phyloP scores from a whole-genome alignment of 2,329 filamentous ascomycete genomes.

The Botryotinia convoluta region DNA sequence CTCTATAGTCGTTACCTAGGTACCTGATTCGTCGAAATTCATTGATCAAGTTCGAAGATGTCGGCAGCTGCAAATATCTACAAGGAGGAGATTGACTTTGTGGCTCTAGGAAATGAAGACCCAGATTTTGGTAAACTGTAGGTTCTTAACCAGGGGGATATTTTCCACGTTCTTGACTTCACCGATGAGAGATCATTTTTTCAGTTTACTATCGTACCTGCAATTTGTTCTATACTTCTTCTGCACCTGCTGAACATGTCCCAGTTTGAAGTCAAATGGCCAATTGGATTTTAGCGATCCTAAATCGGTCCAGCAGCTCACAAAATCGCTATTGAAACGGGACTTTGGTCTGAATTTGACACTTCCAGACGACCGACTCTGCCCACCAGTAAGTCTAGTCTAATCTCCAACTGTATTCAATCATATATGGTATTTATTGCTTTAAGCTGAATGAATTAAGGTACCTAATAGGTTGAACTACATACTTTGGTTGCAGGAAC shows the following conservation, averaged over 20 bases:
- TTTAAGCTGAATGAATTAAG: constrained; percentile 35
- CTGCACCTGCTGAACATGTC: constrained; percentile 18
- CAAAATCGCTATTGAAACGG: constrained; percentile 69
- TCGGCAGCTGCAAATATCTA: constrained; percentile 46
- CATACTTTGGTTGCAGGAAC: constrained; percentile 79
- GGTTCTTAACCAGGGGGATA: constrained; percentile 31
- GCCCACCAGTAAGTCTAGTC: constrained; percentile 64
- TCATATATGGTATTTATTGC: neutral
- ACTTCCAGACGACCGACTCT: constrained; percentile 75
- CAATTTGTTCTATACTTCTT: neutral
- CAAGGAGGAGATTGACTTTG: constrained; percentile 59
- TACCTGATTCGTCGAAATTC: neutral
- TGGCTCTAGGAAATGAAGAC: constrained; percentile 56
- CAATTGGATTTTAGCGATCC: constrained; percentile 81
- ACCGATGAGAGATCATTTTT: neutral
- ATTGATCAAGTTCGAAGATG: constrained; percentile 25
- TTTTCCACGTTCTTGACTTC: constrained; percentile 15
- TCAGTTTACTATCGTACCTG: neutral
- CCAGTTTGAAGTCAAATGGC: constrained; percentile 51
- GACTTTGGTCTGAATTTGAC: constrained; percentile 73
- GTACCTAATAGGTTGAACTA: constrained; percentile 77
- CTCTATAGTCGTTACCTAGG: neutral
- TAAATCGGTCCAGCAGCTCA: constrained; percentile 72
- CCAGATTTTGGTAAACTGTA: constrained; percentile 58
- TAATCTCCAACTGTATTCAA: neutral